Conservation (phyloP, 108 stramenopile genomes). For the Seminavis robusta region DNA sequence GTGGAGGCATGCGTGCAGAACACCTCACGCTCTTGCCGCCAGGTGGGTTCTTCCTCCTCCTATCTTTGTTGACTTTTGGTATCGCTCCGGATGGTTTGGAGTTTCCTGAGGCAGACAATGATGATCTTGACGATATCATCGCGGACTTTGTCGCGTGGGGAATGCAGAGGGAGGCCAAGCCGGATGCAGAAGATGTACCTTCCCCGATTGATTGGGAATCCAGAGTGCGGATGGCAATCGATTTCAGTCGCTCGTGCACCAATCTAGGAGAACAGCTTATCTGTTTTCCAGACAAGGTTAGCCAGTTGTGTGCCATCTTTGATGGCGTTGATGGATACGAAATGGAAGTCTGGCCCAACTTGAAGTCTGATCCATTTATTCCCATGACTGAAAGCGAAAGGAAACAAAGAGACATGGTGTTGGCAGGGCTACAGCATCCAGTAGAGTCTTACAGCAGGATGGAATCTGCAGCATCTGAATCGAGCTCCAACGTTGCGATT, state of each 20-base stretch:
- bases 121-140: background rate
- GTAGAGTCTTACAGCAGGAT: background rate
- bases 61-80: constrained; percentile 58
- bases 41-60: constrained; percentile 51
- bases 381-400: constrained; percentile 9
- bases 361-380: constrained; percentile 26
- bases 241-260: constrained; percentile 37
- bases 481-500: background rate
- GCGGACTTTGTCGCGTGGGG: background rate
- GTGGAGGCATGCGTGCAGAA: constrained; percentile 55
- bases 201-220: too few relatives aligned
- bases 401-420: constrained; percentile 3
- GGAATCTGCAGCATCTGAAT: background rate
- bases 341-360: constrained; percentile 40
- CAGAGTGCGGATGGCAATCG: constrained; percentile 39
- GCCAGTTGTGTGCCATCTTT: constrained; percentile 48
- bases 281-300: constrained; percentile 51
- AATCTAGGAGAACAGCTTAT: constrained; percentile 61
- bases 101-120: background rate
- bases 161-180: background rate
- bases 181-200: background rate
- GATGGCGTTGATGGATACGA: constrained; percentile 47
- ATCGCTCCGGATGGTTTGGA: constrained; percentile 15
- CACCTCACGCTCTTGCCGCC: constrained; percentile 61
- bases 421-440: background rate